Conservation (phyloP, 495 filamentous ascomycete species). For the Margaritispora aquatica region DNA sequence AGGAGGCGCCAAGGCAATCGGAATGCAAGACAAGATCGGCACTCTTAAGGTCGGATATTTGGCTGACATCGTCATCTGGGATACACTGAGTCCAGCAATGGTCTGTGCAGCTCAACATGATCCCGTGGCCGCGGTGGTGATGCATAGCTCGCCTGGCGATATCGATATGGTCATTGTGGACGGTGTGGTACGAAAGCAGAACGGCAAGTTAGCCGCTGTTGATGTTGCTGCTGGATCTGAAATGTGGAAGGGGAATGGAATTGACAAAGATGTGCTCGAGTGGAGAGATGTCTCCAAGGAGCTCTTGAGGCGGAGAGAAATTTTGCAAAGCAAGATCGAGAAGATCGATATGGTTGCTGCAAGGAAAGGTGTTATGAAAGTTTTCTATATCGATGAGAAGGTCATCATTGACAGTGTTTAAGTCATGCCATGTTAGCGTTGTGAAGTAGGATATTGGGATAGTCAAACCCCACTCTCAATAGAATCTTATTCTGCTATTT, state of each 20-base stretch:
- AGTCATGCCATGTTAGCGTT: too few relatives aligned
- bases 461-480: too few relatives aligned
- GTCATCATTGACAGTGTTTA: not conserved
- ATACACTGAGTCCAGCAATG: constrained; percentile 35
- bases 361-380: not conserved
- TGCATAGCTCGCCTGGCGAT: constrained; percentile 38
- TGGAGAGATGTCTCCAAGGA: constrained; percentile 35
- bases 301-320: constrained; percentile 3
- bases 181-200: constrained; percentile 34
- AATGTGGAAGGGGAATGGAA: constrained; percentile 3
- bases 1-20: constrained; percentile 37
- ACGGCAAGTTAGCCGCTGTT: constrained; percentile 17
- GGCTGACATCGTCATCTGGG: constrained; percentile 42
- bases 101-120: constrained; percentile 35
- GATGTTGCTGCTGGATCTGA: not conserved
- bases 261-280: not conserved
- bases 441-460: too few relatives aligned
- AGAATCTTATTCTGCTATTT: too few relatives aligned
- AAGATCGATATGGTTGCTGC: constrained; percentile 3
- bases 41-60: constrained; percentile 38
- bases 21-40: constrained; percentile 37
- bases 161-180: constrained; percentile 44
- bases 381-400: not conserved
- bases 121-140: constrained; percentile 39
- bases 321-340: constrained; percentile 2